These are phyloP conservation scores for Monascus ruber DNA, from an alignment of 2,329 filamentous ascomycete genomes.

Conservation along the genomic window DNA sequence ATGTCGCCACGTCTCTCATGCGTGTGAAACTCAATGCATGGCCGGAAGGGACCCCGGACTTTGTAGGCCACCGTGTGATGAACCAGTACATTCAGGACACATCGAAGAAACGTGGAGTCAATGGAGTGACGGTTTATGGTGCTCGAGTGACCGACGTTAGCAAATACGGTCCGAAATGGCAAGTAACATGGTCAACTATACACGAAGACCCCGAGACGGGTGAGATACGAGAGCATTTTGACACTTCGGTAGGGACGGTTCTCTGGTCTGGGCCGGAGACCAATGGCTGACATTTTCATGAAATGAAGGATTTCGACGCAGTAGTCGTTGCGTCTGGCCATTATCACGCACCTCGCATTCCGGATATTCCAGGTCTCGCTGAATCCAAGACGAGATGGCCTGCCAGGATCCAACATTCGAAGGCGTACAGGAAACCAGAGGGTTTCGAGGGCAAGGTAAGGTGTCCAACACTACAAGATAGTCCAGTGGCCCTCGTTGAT, in stretches of 20 bases:
- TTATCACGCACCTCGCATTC: conserved; percentile 41
- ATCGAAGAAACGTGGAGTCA: conserved; percentile 39
- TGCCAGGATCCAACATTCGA: conserved; percentile 39
- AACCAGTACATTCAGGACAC: conserved; percentile 53
- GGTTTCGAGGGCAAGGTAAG: conserved; percentile 43
- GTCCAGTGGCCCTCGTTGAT: too few relatives aligned
- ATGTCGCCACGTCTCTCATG: conserved; percentile 42
- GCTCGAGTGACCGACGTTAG: conserved; percentile 46
- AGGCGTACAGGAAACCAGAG: conserved; percentile 37
- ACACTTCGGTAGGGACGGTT: conserved; percentile 3
- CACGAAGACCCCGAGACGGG: conserved; percentile 2
- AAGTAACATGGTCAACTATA: conserved; percentile 39
- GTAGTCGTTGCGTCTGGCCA: conserved; percentile 45
- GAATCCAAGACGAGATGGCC: conserved; percentile 38
- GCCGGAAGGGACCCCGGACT: conserved; percentile 49
- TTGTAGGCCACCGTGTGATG: conserved; percentile 46
- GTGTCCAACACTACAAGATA: neutral
- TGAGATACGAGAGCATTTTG: conserved; percentile 1
- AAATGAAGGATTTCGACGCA: conserved; percentile 32
- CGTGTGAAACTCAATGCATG: conserved; percentile 42
- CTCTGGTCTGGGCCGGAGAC: too few relatives aligned
- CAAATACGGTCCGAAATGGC: conserved; percentile 42
- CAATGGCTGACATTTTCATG: too few relatives aligned
- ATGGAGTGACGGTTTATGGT: conserved; percentile 41
- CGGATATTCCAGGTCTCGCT: conserved; percentile 37